A percentile compares a stretch with the other conserved stretches of the same genome.
Evolutionary conservation across 331 rosid species (phyloP).

Genomic region (Rosa hybrid): DNA sequence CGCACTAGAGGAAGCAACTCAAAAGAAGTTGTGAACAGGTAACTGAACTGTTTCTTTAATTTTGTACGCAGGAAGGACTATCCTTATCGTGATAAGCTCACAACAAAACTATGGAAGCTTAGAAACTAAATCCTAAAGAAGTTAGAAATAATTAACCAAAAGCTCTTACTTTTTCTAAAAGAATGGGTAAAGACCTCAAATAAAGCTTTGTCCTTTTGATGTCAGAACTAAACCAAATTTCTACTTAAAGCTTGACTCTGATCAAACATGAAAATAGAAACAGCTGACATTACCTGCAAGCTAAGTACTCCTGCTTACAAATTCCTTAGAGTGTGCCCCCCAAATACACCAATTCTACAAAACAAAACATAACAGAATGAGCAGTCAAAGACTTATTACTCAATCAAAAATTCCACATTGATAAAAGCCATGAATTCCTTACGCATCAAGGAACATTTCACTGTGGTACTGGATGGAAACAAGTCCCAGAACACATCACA

Average conservation of each 20-base stretch:
- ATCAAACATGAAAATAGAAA: slow-evolving; percentile 5
- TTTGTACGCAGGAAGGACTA: background rate
- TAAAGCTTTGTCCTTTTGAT: background rate
- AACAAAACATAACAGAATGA: slow-evolving; percentile 20
- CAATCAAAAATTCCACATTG: slow-evolving; percentile 9
- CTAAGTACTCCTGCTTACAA: slow-evolving; percentile 70
- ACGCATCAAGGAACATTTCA: slow-evolving; percentile 85
- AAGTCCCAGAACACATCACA: slow-evolving; percentile 74
- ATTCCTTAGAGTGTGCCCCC: slow-evolving; percentile 78
- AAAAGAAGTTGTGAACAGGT: background rate
- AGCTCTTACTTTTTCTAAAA: background rate
- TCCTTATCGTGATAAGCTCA: background rate
- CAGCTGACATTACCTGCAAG: slow-evolving; percentile 59
- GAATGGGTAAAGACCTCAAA: background rate
- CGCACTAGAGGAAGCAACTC: slow-evolving; percentile 1
- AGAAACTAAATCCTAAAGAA: background rate
- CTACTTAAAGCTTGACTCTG: background rate
- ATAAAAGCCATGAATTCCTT: slow-evolving; percentile 25
- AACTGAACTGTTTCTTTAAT: background rate
- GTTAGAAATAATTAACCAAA: background rate
- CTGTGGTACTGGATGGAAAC: slow-evolving; percentile 60
- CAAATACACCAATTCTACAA: slow-evolving; percentile 73
- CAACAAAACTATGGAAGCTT: background rate
- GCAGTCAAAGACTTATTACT: slow-evolving; percentile 25
- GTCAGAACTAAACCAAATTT: background rate